Evolutionary conservation across 1,284 basidiomycete genomes (phyloP).

Genomic region (Moniliophthora roreri): DNA sequence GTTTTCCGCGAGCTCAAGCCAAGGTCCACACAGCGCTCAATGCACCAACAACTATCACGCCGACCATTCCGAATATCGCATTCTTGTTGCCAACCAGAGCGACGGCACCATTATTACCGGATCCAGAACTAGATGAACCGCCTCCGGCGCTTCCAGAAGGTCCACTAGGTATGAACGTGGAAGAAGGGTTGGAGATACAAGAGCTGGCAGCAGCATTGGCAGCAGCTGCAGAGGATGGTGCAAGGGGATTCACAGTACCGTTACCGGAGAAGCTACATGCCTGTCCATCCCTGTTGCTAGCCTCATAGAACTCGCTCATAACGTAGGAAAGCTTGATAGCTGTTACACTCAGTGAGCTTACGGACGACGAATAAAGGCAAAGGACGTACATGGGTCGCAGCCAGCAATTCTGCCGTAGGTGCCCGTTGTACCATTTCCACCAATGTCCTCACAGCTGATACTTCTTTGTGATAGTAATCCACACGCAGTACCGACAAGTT

Average conservation of each 20-base stretch:
- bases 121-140: conserved; percentile 19
- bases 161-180: conserved; percentile 67
- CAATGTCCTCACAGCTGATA: conserved; percentile 67
- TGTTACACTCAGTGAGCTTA: conserved; percentile 25
- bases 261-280: conserved; percentile 83
- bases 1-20: conserved; percentile 22
- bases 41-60: conserved; percentile 37
- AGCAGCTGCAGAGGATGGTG: conserved; percentile 51
- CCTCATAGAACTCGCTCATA: conserved; percentile 80
- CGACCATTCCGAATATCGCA: conserved; percentile 40
- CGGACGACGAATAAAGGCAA: conserved; percentile 8
- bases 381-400: conserved; percentile 69
- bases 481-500: conserved; percentile 46
- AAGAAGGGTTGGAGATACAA: conserved; percentile 69
- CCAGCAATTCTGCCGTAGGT: conserved; percentile 73
- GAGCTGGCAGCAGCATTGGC: conserved; percentile 64
- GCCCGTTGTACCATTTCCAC: conserved; percentile 72
- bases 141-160: conserved; percentile 32
- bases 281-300: conserved; percentile 53
- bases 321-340: conserved; percentile 81
- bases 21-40: conserved; percentile 48
- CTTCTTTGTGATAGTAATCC: conserved; percentile 62
- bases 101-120: conserved; percentile 29
- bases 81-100: conserved; percentile 31
- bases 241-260: conserved; percentile 68